phyloP scores from a whole-genome alignment of 805 yeast species.

The Saturnispora sanitii region DNA sequence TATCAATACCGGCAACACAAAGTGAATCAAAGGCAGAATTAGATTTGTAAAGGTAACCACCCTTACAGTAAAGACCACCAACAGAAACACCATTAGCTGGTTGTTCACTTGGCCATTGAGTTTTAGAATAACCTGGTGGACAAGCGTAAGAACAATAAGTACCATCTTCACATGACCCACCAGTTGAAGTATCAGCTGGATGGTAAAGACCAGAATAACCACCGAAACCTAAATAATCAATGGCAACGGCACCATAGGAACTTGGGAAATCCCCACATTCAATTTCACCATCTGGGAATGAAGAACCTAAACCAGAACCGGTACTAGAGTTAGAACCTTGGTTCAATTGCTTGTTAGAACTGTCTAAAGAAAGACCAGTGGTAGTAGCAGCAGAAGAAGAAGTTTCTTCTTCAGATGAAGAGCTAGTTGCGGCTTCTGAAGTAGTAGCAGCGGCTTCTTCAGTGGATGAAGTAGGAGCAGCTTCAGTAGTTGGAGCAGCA shows the following conservation, averaged over 20 bases:
- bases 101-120: conserved; percentile 91
- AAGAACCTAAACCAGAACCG: conserved; percentile 45
- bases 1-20: conserved; percentile 78
- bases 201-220: conserved; percentile 54
- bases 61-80: conserved; percentile 85
- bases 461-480: conserved; percentile 18
- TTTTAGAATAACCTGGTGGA: conserved; percentile 97
- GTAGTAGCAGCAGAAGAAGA: conserved; percentile 25
- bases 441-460: conserved; percentile 21
- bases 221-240: conserved; percentile 65
- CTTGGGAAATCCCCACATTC: conserved; percentile 63
- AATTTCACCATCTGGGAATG: conserved; percentile 65
- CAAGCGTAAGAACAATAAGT: conserved; percentile 96
- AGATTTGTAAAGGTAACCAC: conserved; percentile 77
- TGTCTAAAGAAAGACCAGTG: not conserved
- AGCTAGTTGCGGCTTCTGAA: conserved; percentile 20
- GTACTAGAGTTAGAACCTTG: not conserved
- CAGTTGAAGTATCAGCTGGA: conserved; percentile 31
- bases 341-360: not conserved
- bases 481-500: conserved; percentile 24
- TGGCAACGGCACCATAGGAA: conserved; percentile 74
- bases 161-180: conserved; percentile 72
- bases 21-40: conserved; percentile 57
- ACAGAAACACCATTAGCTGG: conserved; percentile 84
- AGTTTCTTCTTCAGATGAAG: conserved; percentile 16